Percentiles rank a stretch among this genome's conserved stretches.
These are phyloP conservation scores for Cryptosporidium ubiquitum DNA, from an alignment of 169 alveolate species.

Conservation along the genomic window DNA sequence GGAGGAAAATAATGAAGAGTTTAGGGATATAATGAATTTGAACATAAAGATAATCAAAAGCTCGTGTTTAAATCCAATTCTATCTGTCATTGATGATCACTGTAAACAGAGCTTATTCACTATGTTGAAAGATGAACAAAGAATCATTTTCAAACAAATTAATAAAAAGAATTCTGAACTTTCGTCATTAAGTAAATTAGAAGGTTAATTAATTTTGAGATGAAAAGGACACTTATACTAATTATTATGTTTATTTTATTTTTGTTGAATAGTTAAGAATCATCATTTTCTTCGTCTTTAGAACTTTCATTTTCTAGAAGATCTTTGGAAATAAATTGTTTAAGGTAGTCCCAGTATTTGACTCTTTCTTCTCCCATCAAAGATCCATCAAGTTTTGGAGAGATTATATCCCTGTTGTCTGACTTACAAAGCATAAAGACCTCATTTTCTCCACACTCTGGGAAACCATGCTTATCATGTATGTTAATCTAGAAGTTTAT, in stretches of 20 bases:
- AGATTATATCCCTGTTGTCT: slow-evolving; percentile 60
- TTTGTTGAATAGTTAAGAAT: background rate
- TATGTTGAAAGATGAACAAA: slow-evolving; percentile 55
- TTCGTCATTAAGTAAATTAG: background rate
- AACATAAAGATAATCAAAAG: slow-evolving; percentile 9
- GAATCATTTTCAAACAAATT: slow-evolving; percentile 47
- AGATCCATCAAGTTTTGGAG: slow-evolving; percentile 84
- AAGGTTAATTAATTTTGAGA: background rate
- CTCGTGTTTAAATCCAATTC: slow-evolving; percentile 38
- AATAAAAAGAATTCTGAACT: background rate
- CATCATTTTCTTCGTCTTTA: background rate
- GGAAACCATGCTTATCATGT: slow-evolving; percentile 83
- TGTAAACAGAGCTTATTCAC: slow-evolving; percentile 38
- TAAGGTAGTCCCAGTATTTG: slow-evolving; percentile 77
- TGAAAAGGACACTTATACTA: background rate
- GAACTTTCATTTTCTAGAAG: background rate
- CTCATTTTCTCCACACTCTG: slow-evolving; percentile 81
- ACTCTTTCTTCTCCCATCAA: slow-evolving; percentile 80
- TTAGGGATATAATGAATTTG: background rate
- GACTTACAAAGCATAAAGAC: slow-evolving; percentile 80
- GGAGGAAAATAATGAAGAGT: background rate
- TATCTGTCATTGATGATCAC: slow-evolving; percentile 51
- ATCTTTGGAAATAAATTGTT: slow-evolving; percentile 77
- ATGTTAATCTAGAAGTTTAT: slow-evolving; percentile 74
- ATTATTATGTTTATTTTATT: background rate